Percentiles rank a stretch among this genome's conserved stretches.
Conservation (phyloP, 108 stramenopile species). For the Conticribra guillardii region DNA sequence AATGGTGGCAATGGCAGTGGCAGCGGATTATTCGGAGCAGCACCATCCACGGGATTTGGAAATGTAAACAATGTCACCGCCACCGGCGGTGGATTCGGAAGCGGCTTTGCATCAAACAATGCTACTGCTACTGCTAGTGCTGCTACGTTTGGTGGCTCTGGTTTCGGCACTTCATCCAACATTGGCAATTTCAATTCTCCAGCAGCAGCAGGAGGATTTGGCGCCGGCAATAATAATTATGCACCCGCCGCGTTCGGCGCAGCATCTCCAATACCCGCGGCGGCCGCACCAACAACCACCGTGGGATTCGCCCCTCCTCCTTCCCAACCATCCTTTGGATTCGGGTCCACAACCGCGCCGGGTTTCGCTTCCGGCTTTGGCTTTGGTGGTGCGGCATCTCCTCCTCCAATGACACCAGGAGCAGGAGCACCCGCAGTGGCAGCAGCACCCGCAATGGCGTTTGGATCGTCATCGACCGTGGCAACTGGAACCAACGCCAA, state of each 20-base stretch:
- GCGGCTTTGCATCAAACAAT: background rate
- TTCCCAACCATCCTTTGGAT: too few species aligned
- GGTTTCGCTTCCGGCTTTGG: too few species aligned
- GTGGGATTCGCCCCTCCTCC: too few species aligned
- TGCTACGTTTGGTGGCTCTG: background rate
- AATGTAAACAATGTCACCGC: background rate
- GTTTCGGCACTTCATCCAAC: background rate
- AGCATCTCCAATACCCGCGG: background rate
- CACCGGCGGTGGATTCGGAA: conserved; percentile 9
- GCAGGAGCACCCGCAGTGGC: too few species aligned
- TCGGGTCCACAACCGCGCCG: too few species aligned
- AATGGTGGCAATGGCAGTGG: too few species aligned
- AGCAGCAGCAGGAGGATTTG: conserved; percentile 1
- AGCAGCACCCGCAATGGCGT: conserved; percentile 10
- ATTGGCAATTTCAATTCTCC: conserved; percentile 7
- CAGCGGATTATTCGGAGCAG: background rate
- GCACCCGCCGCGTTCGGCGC: background rate
- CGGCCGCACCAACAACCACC: too few species aligned
- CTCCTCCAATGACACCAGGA: too few species aligned
- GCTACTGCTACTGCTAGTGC: background rate
- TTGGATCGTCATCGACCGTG: conserved; percentile 34
- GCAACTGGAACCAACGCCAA: too few species aligned
- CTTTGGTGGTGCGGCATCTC: background rate
- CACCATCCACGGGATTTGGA: conserved; percentile 11
- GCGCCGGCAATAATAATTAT: background rate